Conservation (phyloP, 179 eudicot genomes). For the Patellifolia procumbens region DNA sequence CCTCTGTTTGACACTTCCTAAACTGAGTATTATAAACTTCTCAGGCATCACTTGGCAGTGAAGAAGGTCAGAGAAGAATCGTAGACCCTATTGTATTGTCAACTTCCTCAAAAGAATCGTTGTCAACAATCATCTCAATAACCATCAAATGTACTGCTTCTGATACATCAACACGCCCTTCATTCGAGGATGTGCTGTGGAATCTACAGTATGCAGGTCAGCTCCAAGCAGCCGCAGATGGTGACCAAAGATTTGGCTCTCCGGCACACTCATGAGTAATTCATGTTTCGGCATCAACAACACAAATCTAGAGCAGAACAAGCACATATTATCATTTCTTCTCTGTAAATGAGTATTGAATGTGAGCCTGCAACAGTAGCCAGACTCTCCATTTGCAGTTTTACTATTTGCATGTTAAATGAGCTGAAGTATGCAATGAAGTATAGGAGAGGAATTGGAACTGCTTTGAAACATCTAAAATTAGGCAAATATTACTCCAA, state of each 20-base stretch:
- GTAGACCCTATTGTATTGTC: conserved; percentile 58
- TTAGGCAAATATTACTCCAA: background rate
- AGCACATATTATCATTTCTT: background rate
- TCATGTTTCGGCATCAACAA: background rate
- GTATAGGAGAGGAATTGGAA: background rate
- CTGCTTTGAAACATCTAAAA: conserved; percentile 18
- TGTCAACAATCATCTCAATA: conserved; percentile 50
- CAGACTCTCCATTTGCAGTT: background rate
- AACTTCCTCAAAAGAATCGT: conserved; percentile 56
- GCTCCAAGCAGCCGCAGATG: conserved; percentile 53
- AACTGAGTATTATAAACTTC: conserved; percentile 1
- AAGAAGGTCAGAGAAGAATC: conserved; percentile 43
- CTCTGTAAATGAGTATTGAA: conserved; percentile 20
- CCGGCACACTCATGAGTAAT: conserved; percentile 22
- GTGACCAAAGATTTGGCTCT: conserved; percentile 43
- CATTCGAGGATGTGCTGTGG: conserved; percentile 79
- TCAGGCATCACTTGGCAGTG: conserved; percentile 52
- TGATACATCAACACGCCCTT: conserved; percentile 59
- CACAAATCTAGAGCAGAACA: background rate
- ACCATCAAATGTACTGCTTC: conserved; percentile 58
- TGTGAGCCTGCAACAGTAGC: conserved; percentile 3
- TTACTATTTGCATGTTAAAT: conserved; percentile 1
- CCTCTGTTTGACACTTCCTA: no score
- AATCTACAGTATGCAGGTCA: conserved; percentile 81
- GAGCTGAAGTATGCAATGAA: background rate